Percentiles rank a stretch among this genome's conserved stretches.
These are phyloP conservation scores for Pistacia integerrima DNA, from an alignment of 345 rosid genomes.

Conservation along the genomic window DNA sequence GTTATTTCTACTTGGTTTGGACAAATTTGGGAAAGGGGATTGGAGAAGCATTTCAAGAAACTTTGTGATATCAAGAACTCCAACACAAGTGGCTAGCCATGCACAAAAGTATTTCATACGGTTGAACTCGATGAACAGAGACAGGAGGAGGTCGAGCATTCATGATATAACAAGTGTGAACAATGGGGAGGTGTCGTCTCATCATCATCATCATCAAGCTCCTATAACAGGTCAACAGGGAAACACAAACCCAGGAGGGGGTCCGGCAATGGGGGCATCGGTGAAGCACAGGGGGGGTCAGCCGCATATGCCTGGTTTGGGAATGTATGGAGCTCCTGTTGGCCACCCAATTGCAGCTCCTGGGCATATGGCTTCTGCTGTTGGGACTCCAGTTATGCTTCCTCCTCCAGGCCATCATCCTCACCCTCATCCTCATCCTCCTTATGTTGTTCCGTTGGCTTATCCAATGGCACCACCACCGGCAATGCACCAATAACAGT, in stretches of 20 bases:
- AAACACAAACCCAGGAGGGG: slow-evolving; percentile 33
- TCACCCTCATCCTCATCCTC: slow-evolving; percentile 40
- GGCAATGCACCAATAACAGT: slow-evolving; percentile 56
- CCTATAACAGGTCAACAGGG: slow-evolving; percentile 74
- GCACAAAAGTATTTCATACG: slow-evolving; percentile 93
- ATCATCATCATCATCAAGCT: slow-evolving; percentile 38
- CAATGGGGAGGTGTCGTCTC: slow-evolving; percentile 42
- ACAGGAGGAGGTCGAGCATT: slow-evolving; percentile 86
- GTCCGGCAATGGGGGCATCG: slow-evolving; percentile 32
- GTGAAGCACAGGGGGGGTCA: slow-evolving; percentile 51
- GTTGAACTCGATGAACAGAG: slow-evolving; percentile 81
- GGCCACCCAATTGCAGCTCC: slow-evolving; percentile 73
- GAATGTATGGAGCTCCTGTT: slow-evolving; percentile 72
- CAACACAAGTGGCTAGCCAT: slow-evolving; percentile 96
- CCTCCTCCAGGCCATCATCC: slow-evolving; percentile 65
- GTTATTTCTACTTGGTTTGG: slow-evolving; percentile 83
- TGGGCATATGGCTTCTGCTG: slow-evolving; percentile 77
- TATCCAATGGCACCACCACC: slow-evolving; percentile 74
- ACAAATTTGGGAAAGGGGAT: slow-evolving; percentile 95
- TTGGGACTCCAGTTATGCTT: slow-evolving; percentile 93
- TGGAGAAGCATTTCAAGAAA: slow-evolving; percentile 98
- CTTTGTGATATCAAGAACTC: slow-evolving; percentile 86
- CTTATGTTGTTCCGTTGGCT: slow-evolving; percentile 66
- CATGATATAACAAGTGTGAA: slow-evolving; percentile 85
- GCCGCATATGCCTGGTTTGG: slow-evolving; percentile 54